phyloP scores from a whole-genome alignment of 2,329 filamentous ascomycete genomes.

The Torrubiellomyces zombiae region DNA sequence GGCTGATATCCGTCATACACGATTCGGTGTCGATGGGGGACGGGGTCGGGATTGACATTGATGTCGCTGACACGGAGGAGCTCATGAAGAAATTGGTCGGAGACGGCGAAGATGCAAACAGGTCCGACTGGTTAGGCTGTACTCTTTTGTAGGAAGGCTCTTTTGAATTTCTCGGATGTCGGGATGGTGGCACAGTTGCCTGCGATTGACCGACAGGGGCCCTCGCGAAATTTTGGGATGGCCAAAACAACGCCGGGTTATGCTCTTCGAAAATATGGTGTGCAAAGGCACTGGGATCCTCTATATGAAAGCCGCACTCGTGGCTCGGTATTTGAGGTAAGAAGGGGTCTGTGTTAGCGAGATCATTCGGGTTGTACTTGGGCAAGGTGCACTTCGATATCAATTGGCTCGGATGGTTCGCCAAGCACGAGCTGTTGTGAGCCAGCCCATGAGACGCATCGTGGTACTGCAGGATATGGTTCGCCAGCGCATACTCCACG shows the following conservation, averaged over 20 bases:
- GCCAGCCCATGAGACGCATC: conserved; percentile 9
- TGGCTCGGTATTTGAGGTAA: conserved; percentile 6
- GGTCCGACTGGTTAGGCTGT: too few relatives aligned
- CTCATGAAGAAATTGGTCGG: conserved; percentile 9
- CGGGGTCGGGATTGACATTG: conserved; percentile 5
- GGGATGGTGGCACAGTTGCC: too few relatives aligned
- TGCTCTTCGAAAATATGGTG: conserved; percentile 15
- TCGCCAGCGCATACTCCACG: conserved; percentile 10
- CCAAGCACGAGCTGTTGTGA: conserved; percentile 11
- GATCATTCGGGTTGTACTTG: conserved; percentile 6
- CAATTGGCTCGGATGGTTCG: conserved; percentile 10
- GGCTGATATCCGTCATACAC: conserved; percentile 1
- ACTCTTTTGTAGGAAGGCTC: too few relatives aligned
- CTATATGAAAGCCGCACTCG: conserved; percentile 13
- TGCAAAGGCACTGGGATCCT: conserved; percentile 11
- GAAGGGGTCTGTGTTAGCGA: conserved; percentile 5
- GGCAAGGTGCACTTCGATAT: conserved; percentile 13
- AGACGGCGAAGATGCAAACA: conserved; percentile 10
- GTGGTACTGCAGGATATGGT: conserved; percentile 15
- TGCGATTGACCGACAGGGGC: too few relatives aligned
- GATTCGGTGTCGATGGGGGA: conserved; percentile 10
- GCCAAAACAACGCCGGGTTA: conserved; percentile 5
- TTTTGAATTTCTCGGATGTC: too few relatives aligned
- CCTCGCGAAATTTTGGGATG: too few relatives aligned
- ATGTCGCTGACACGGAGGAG: conserved; percentile 9